phyloP scores from a whole-genome alignment of 495 filamentous ascomycete genomes.

The Neurospora hispaniola region DNA sequence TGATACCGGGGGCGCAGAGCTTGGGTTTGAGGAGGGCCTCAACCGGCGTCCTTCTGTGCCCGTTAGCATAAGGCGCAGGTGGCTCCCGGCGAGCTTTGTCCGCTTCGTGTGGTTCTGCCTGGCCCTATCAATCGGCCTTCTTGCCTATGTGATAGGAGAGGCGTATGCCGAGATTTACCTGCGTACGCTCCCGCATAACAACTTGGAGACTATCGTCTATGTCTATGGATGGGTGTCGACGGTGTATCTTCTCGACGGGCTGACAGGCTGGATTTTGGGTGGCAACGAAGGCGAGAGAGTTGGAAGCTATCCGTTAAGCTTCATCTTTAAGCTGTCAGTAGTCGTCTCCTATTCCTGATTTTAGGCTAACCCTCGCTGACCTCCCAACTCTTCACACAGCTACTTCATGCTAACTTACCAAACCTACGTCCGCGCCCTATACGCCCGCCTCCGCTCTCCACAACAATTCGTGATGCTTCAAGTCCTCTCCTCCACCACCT shows the following conservation, averaged over 20 bases:
- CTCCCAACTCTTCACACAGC: slow-evolving; percentile 23
- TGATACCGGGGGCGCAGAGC: slow-evolving; percentile 12
- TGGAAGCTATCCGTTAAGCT: slow-evolving; percentile 52
- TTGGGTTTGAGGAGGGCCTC: slow-evolving; percentile 16
- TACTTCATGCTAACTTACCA: slow-evolving; percentile 59
- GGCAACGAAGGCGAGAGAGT: slow-evolving; percentile 47
- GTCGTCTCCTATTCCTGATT: not conserved
- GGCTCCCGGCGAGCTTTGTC: slow-evolving; percentile 50
- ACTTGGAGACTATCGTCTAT: slow-evolving; percentile 51
- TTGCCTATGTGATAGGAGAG: slow-evolving; percentile 53
- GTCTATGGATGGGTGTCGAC: slow-evolving; percentile 57
- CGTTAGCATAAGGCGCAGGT: slow-evolving; percentile 32
- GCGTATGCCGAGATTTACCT: slow-evolving; percentile 58
- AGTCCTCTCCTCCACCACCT: slow-evolving; percentile 42
- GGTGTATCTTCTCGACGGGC: slow-evolving; percentile 46
- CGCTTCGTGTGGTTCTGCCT: slow-evolving; percentile 58
- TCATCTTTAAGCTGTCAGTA: slow-evolving; percentile 52
- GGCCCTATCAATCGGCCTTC: slow-evolving; percentile 46
- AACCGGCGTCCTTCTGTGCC: slow-evolving; percentile 16
- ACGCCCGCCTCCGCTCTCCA: slow-evolving; percentile 49
- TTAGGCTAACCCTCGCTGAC: not conserved
- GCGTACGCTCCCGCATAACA: slow-evolving; percentile 51
- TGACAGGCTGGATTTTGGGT: slow-evolving; percentile 53
- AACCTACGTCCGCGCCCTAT: slow-evolving; percentile 59
- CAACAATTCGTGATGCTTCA: slow-evolving; percentile 51